Percentiles rank a stretch among this genome's conserved stretches.
Conservation (phyloP, 768 basidiomycete species). For the Hysterangium stoloniferum region DNA sequence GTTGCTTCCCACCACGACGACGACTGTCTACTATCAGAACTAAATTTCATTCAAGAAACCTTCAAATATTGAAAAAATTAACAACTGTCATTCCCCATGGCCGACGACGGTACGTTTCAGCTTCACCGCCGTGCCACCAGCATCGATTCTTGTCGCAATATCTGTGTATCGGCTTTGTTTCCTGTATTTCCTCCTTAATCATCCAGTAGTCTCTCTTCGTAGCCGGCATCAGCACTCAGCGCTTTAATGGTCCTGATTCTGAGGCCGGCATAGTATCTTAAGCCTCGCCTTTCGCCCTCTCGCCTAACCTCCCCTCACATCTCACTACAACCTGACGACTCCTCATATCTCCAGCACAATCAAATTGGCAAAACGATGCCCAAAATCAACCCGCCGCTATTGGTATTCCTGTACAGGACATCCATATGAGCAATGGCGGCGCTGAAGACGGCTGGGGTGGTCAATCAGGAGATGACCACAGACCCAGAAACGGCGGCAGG, state of each 20-base stretch:
- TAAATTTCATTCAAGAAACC: neutral
- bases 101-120: slow-evolving; percentile 14
- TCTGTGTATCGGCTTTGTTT: neutral
- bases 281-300: slow-evolving; percentile 7
- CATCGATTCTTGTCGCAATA: neutral
- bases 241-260: slow-evolving; percentile 7
- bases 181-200: neutral
- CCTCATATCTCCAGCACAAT: slow-evolving; percentile 12
- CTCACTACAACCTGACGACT: slow-evolving; percentile 11
- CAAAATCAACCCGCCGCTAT: slow-evolving; percentile 35
- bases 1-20: neutral
- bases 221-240: slow-evolving; percentile 12
- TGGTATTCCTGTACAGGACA: slow-evolving; percentile 55
- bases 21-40: neutral
- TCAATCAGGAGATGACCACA: slow-evolving; percentile 37
- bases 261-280: slow-evolving; percentile 8
- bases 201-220: slow-evolving; percentile 4
- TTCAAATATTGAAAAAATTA: neutral
- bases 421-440: slow-evolving; percentile 38
- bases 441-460: slow-evolving; percentile 34
- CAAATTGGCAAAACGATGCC: slow-evolving; percentile 6
- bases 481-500: slow-evolving; percentile 44
- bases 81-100: slow-evolving; percentile 8
- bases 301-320: slow-evolving; percentile 5
- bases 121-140: slow-evolving; percentile 10